Evolutionary conservation across 768 basidiomycete genomes (phyloP), one percentile per base, ranked within the genome.

Genomic region (Nevesoporus exiguus): DNA sequence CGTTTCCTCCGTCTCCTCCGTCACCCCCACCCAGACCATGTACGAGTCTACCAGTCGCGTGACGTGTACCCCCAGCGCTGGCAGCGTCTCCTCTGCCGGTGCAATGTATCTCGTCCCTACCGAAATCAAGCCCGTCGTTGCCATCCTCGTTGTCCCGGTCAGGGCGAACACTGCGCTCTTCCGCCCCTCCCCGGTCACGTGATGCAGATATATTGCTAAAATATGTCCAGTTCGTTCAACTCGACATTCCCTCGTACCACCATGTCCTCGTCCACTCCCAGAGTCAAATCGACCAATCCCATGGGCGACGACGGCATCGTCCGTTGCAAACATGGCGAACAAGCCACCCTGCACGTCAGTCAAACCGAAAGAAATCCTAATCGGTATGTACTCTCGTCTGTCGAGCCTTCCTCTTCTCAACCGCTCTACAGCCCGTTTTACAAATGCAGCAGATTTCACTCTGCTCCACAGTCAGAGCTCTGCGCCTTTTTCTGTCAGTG

Each of bases 11-110:
- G 67, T 45, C 37, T 71, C 73, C 25, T 80, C 78, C 19, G 81
- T 83, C n/a, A 70, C 74, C 1, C 90, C 89, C 30, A 86, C 74
- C 90, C 90, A 93, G 48, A 93, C 63, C 88, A 93, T 90, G 71
- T 86, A 90, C 52, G 86, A 85, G 61, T 83, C 83, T 45, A 82
- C 80, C 51, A 93, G 69, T 56, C 72, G 72, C 42, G 84, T 90
- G 56, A 86, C 73, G 58, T 89, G 85, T 52, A 93, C 72, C 17
- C 74, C 84, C 39, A 90, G 74, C 42, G 79, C 77, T 15, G 85
- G 84, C 45, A 80, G 66, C 17, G 77, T 74, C 43, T 75, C 69
- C 57, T 83, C 80, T 33, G 74, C 68, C 7, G 84, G 71, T 27
- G 76, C 66, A 54, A 86, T 60, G 61, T 81, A 79, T 50, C 70